Conservation (phyloP, 2,329 filamentous ascomycete genomes). For the Gyromitra esculenta region DNA sequence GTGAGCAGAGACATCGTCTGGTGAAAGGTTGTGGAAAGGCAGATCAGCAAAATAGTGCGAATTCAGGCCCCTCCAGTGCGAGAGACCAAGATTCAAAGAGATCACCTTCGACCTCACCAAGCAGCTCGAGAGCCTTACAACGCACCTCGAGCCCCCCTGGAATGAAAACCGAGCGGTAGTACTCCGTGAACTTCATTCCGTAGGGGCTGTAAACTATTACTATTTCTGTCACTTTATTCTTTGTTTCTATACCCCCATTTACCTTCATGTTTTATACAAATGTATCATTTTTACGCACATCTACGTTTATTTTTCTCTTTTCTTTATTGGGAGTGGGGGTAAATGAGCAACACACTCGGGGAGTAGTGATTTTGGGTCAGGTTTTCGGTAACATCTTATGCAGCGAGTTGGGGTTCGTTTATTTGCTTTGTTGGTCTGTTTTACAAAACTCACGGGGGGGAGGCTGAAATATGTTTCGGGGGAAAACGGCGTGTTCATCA, state of each 20-base stretch:
- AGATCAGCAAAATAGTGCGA: constrained; percentile 50
- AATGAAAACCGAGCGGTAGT: constrained; percentile 42
- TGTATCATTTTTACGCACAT: constrained; percentile 31
- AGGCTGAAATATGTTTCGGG: constrained; percentile 34
- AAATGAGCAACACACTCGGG: constrained; percentile 16
- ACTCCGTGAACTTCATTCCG: background rate
- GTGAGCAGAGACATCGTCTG: constrained; percentile 68
- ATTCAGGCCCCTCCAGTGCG: constrained; percentile 15
- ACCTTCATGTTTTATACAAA: constrained; percentile 49
- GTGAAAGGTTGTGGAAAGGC: constrained; percentile 71
- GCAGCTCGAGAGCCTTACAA: constrained; percentile 39
- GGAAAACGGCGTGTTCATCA: constrained; percentile 36
- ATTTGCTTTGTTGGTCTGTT: constrained; percentile 37
- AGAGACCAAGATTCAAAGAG: constrained; percentile 46
- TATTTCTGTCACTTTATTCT: constrained; percentile 19
- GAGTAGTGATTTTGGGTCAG: constrained; percentile 19
- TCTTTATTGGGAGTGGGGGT: constrained; percentile 15
- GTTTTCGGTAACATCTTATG: constrained; percentile 36
- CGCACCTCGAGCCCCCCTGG: constrained; percentile 37
- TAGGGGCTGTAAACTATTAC: constrained; percentile 46
- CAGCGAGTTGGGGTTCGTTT: constrained; percentile 15
- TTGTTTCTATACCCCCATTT: constrained; percentile 20
- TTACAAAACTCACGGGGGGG: constrained; percentile 35
- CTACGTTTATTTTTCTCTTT: constrained; percentile 21
- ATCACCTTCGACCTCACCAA: constrained; percentile 46